Conservation (phyloP, 768 basidiomycete species). For the Boletus insuetus region DNA sequence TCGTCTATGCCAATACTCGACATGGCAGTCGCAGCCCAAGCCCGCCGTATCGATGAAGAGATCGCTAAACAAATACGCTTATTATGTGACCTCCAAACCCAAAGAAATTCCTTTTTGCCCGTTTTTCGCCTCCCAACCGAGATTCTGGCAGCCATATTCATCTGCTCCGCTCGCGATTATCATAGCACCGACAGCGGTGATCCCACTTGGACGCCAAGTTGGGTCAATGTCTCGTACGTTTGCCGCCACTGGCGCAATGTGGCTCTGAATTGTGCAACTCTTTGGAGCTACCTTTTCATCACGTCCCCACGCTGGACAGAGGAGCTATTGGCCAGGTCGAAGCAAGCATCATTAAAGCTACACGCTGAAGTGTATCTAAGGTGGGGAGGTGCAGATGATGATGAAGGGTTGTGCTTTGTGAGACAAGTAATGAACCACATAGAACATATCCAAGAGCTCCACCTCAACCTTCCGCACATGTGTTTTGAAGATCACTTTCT, state of each 20-base stretch:
- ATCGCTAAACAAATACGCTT: background rate
- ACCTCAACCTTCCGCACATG: background rate
- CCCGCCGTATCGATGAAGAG: background rate
- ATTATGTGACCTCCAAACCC: background rate
- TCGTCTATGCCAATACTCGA: too few species aligned
- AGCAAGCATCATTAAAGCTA: slow-evolving; percentile 30
- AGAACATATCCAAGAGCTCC: background rate
- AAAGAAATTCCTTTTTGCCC: slow-evolving; percentile 3
- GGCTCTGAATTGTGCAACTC: slow-evolving; percentile 37
- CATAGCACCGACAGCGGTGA: background rate
- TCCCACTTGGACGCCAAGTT: background rate
- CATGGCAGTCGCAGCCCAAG: too few species aligned
- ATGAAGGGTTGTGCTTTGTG: too few species aligned
- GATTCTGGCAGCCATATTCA: slow-evolving; percentile 12
- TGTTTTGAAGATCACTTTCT: too few species aligned
- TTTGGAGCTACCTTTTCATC: slow-evolving; percentile 39
- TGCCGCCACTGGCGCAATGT: slow-evolving; percentile 40
- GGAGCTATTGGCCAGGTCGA: slow-evolving; percentile 43
- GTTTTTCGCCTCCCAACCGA: slow-evolving; percentile 17
- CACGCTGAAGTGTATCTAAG: background rate
- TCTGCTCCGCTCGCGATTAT: background rate
- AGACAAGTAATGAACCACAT: background rate
- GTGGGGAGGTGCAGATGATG: too few species aligned
- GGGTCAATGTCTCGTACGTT: slow-evolving; percentile 13
- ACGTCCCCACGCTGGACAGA: slow-evolving; percentile 34